A percentile compares a stretch with the other conserved stretches of the same genome.
These are phyloP conservation scores for Saksenaea vasiformis DNA, from an alignment of 371 early-diverging fungal genomes.

Conservation along the genomic window DNA sequence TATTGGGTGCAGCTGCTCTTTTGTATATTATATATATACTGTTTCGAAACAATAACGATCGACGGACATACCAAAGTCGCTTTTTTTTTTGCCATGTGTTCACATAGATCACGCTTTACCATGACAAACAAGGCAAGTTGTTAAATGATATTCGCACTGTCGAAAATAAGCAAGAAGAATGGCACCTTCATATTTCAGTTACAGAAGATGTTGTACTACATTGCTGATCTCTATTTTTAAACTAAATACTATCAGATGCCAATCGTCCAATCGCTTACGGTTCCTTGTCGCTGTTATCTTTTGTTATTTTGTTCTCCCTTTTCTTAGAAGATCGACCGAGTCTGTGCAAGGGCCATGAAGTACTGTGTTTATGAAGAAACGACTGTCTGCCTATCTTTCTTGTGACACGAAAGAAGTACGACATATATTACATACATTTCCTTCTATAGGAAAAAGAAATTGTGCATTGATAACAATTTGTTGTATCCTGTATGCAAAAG, in stretches of 20 bases:
- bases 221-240: too few species aligned
- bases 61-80: neutral
- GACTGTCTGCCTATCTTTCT: too few species aligned
- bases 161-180: neutral
- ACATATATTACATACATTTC: too few species aligned
- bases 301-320: neutral
- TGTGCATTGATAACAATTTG: too few species aligned
- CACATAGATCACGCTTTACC: neutral
- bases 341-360: too few species aligned
- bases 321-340: neutral
- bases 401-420: too few species aligned
- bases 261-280: neutral
- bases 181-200: neutral
- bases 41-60: neutral
- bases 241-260: neutral
- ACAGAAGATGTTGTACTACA: neutral
- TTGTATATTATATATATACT: too few species aligned
- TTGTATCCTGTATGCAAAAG: neutral
- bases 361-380: too few species aligned
- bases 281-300: neutral
- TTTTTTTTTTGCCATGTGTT: neutral
- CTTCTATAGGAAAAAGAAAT: too few species aligned
- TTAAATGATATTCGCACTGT: neutral
- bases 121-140: neutral
- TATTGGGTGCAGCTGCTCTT: slow-evolving; percentile 6